Conservation (phyloP, 768 basidiomycete genomes). For the Lactarius pseudohatsudake region DNA sequence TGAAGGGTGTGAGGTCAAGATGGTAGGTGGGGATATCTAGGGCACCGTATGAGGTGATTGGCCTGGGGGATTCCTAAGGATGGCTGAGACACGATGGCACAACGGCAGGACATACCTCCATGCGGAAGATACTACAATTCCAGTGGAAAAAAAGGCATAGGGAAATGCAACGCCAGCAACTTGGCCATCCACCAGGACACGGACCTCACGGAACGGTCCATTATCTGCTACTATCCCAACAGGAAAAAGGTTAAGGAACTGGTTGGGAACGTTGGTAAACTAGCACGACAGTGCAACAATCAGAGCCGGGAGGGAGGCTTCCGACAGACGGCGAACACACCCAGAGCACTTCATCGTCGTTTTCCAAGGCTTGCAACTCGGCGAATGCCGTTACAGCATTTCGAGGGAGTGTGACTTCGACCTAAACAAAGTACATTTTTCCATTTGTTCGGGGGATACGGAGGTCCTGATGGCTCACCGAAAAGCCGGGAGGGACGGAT, state of each 20-base stretch:
- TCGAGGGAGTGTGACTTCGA: constrained; percentile 65
- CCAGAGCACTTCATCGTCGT: constrained; percentile 74
- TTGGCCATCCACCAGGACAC: constrained; percentile 55
- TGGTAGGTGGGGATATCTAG: not conserved
- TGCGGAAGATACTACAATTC: not conserved
- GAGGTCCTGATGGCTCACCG: constrained; percentile 42
- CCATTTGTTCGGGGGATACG: not conserved
- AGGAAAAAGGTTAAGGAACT: constrained; percentile 50
- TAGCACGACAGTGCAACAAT: constrained; percentile 30
- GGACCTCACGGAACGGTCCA: constrained; percentile 63
- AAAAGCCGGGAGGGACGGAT: constrained; percentile 68
- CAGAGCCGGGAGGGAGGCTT: too few relatives aligned
- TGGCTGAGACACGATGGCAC: not conserved
- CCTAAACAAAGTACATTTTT: constrained; percentile 37
- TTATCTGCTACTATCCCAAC: constrained; percentile 31
- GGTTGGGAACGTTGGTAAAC: constrained; percentile 68
- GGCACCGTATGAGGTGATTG: constrained; percentile 43
- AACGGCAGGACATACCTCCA: constrained; percentile 52
- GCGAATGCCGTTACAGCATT: constrained; percentile 68
- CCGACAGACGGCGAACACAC: constrained; percentile 38
- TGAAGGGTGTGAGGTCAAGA: not conserved
- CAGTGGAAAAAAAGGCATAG: constrained; percentile 35
- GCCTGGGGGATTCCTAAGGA: constrained; percentile 39
- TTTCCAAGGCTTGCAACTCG: constrained; percentile 70
- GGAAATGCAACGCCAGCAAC: constrained; percentile 60